Conservation (phyloP, 2,329 filamentous ascomycete genomes). For the Neocatenulostroma microsporum region DNA sequence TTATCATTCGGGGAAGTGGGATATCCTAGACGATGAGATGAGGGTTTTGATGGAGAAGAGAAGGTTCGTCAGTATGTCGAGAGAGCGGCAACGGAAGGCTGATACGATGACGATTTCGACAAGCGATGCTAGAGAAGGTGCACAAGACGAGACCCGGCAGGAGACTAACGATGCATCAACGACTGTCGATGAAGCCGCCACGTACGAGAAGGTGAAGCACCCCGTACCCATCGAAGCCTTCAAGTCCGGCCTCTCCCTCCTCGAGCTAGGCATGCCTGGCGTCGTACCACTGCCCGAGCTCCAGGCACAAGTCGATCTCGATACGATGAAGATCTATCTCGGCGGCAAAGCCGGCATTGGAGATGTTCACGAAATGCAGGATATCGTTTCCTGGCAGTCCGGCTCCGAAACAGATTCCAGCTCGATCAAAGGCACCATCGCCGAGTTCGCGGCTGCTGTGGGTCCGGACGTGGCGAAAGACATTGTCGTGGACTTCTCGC, state of each 20-base stretch:
- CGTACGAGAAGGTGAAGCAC: constrained; percentile 16
- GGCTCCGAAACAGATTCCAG: constrained; percentile 32
- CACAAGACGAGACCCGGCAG: background rate
- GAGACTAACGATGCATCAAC: background rate
- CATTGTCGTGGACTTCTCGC: constrained; percentile 3
- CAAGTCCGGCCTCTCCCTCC: constrained; percentile 40
- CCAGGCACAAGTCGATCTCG: constrained; percentile 46
- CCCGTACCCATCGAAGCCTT: constrained; percentile 28
- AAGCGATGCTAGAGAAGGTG: constrained; percentile 5
- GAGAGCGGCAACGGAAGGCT: constrained; percentile 25
- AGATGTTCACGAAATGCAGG: constrained; percentile 31
- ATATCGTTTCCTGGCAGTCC: constrained; percentile 54
- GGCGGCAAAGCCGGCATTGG: constrained; percentile 13
- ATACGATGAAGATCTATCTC: constrained; percentile 50
- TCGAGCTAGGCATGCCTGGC: constrained; percentile 60
- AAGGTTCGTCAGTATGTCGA: constrained; percentile 45
- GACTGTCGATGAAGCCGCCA: constrained; percentile 9
- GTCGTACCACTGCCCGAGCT: constrained; percentile 52
- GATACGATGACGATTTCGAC: constrained; percentile 9
- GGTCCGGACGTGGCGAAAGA: constrained; percentile 41
- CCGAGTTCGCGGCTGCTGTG: constrained; percentile 59
- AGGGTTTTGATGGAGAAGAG: constrained; percentile 44
- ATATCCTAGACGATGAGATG: constrained; percentile 26
- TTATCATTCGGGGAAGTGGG: constrained; percentile 39
- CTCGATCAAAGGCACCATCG: constrained; percentile 53